Percentiles rank a stretch among this genome's conserved stretches.
Conservation (phyloP, 2,329 filamentous ascomycete genomes). For the Neofusicoccum cordaticola region DNA sequence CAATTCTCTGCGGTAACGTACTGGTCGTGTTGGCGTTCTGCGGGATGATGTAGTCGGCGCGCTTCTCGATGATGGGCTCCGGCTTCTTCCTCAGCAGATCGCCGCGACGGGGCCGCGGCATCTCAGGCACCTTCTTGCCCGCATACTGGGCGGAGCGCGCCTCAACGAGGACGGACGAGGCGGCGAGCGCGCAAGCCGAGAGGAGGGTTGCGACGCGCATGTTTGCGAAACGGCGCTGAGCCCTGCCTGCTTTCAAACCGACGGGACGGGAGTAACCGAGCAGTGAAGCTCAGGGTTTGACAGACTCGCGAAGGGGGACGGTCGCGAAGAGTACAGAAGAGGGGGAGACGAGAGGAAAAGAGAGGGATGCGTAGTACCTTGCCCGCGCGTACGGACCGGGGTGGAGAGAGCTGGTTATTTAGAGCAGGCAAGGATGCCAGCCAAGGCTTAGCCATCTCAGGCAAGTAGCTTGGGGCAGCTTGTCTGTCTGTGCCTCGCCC, state of each 20-base stretch:
- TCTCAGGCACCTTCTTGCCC: conserved; percentile 18
- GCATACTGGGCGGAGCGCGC: conserved; percentile 10
- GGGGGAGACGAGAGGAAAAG: background rate
- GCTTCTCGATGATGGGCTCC: background rate
- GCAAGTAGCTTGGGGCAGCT: conserved; percentile 7
- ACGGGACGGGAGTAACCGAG: background rate
- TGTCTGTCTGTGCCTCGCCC: background rate
- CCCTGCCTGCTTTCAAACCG: background rate
- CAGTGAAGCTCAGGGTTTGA: background rate
- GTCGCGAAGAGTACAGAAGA: background rate
- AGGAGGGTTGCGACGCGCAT: conserved; percentile 4
- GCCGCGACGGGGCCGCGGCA: conserved; percentile 27
- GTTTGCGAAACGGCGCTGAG: background rate
- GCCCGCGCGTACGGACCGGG: background rate
- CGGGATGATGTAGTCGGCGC: conserved; percentile 33
- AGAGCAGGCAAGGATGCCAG: background rate
- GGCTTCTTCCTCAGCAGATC: conserved; percentile 19
- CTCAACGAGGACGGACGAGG: conserved; percentile 4
- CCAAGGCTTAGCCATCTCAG: conserved; percentile 3
- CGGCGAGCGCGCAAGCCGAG: conserved; percentile 4
- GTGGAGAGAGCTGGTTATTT: background rate
- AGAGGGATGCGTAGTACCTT: background rate
- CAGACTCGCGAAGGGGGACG: background rate
- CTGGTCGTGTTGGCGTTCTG: conserved; percentile 42
- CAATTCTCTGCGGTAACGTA: conserved; percentile 25